Evolutionary conservation across 169 alveolate species (phyloP).

Genomic region (Miamiensis avidus): DNA sequence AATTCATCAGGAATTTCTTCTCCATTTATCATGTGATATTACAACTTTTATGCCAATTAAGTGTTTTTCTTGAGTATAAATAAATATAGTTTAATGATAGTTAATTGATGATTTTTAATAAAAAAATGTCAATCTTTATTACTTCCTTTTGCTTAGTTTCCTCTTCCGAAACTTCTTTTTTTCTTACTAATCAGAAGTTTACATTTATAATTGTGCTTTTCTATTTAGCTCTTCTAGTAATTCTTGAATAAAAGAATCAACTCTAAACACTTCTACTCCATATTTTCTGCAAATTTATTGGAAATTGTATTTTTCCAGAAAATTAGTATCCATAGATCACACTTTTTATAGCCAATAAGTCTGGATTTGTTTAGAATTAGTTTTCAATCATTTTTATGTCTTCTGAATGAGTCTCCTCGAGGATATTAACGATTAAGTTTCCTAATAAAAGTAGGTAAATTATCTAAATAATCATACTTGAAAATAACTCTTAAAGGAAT

Average conservation of each 20-base stretch:
- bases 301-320: slow-evolving; percentile 84
- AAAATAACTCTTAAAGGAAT: no score
- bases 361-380: slow-evolving; percentile 54
- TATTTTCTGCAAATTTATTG: slow-evolving; percentile 51
- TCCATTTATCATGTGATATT: slow-evolving; percentile 58
- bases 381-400: slow-evolving; percentile 48
- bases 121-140: no score
- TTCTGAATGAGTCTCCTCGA: slow-evolving; percentile 61
- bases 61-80: slow-evolving; percentile 33
- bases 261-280: slow-evolving; percentile 58
- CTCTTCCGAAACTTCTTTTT: slow-evolving; percentile 22
- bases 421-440: slow-evolving; percentile 66
- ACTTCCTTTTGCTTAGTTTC: slow-evolving; percentile 5
- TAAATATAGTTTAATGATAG: no score
- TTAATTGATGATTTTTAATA: background rate
- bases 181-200: no score
- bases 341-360: slow-evolving; percentile 64
- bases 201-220: slow-evolving; percentile 37
- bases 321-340: slow-evolving; percentile 75
- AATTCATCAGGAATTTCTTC: slow-evolving; percentile 71
- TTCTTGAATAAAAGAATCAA: slow-evolving; percentile 64
- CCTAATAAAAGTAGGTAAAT: no score
- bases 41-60: slow-evolving; percentile 57
- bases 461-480: no score
- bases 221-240: slow-evolving; percentile 45